A percentile compares a stretch with the other conserved stretches of the same genome.
Evolutionary conservation across 2,329 filamentous ascomycete genomes (phyloP).

Genomic region (Paecilomyces sp.): DNA sequence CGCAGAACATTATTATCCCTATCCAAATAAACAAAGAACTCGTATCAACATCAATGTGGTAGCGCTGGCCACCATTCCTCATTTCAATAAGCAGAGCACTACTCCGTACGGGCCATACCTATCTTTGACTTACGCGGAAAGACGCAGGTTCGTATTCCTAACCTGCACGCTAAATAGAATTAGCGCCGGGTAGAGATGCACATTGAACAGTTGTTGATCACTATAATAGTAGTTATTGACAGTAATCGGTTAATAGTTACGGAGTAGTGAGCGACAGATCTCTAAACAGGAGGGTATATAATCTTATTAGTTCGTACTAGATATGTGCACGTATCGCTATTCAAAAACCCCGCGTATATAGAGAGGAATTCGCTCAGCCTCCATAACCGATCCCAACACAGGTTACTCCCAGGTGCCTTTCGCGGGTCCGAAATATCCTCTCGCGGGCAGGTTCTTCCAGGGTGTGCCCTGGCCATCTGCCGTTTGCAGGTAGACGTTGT

Average conservation of each 20-base stretch:
- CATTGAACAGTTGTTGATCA: neutral
- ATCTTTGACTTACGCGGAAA: neutral
- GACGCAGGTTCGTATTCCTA: neutral
- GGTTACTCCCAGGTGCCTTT: neutral
- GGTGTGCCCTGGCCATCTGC: conserved; percentile 36
- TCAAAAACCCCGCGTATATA: neutral
- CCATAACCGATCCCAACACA: neutral
- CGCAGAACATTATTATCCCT: too few relatives aligned
- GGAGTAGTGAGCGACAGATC: neutral
- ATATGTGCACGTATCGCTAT: neutral
- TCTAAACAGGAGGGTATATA: neutral
- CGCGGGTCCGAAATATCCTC: neutral
- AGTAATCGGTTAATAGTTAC: too few relatives aligned
- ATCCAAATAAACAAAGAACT: too few relatives aligned
- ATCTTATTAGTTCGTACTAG: neutral
- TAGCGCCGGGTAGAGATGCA: neutral
- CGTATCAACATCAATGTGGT: too few relatives aligned
- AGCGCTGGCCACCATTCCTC: too few relatives aligned
- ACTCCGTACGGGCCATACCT: too few relatives aligned
- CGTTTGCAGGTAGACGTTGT: conserved; percentile 28
- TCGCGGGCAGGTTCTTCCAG: conserved; percentile 11
- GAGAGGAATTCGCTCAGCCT: neutral
- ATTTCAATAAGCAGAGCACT: neutral
- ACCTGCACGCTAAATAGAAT: neutral
- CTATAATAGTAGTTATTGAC: neutral